Base-by-base conservation (phyloP, 257 asterid genomes). In the Fraxinus cuspidata region DNA sequence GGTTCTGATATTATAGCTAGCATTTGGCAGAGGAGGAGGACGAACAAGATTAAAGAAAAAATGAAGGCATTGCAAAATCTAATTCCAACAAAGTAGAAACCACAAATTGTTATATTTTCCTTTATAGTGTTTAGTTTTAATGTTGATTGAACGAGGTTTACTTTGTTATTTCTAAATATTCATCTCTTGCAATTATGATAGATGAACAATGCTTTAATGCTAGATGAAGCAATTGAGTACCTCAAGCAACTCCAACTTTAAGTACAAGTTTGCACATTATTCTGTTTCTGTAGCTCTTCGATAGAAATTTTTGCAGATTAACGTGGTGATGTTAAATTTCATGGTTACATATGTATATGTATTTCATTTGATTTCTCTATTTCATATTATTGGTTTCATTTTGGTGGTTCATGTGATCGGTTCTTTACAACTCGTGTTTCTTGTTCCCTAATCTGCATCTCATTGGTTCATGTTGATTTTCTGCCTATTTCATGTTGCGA, bases 171-270 rank as follows among this genome's bases (percentile, higher is more conserved):
- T 37, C 5, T 5, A 11, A 32, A 79, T 16, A 3, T 21, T 18
- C 32, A 40, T n/a, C 58, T 74, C 25, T 34, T 79, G 47, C 71
- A 51, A 79, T 82, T 67, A 25, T 19, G 77, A 60, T 76, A 92
- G 97, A 92, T 91, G n/a, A 92, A 92, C 77, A 89, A 92, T 87
- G 94, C 96, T 40, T 92, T 96, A 15, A 92, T 92, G 97, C 97
- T 90, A 7, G 96, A 92, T 47, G 93, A 92, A 84, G 96, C 94
- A 16, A 92, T 90, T 47, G 93, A 89, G 82, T 92, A 92, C 69
- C 93, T 90, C 64, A 90, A 92, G 87, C 96, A 92, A 84, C 93
- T 92, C 75, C 96, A 92, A 90, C 94, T 90, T 81, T 92, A 88
- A 87, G 96, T 90, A 16, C 97, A 92, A 88, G 97, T 40, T 37